Conservation (phyloP, 768 basidiomycete genomes). For the Rhodotorula diobovata region DNA sequence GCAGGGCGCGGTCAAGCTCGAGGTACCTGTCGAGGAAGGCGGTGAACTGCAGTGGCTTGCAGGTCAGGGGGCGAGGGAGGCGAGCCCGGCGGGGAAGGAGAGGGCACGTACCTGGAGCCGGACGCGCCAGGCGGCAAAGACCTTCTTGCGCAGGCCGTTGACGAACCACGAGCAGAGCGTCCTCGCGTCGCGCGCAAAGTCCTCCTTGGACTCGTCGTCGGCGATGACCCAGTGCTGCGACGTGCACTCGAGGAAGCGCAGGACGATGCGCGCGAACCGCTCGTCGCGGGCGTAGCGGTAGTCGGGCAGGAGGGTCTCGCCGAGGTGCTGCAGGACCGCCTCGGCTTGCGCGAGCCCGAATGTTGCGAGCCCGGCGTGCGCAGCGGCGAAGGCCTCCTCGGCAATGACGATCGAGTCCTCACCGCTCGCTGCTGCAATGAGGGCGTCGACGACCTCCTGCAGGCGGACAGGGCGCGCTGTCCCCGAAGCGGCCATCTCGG, state of each 20-base stretch:
- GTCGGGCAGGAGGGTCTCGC: slow-evolving; percentile 51
- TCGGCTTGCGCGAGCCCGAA: slow-evolving; percentile 57
- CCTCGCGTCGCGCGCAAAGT: slow-evolving; percentile 53
- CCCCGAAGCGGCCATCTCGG: slow-evolving; percentile 35
- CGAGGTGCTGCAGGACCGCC: slow-evolving; percentile 57
- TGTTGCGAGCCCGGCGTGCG: slow-evolving; percentile 57
- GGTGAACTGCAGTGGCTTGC: slow-evolving; percentile 48
- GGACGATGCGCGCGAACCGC: slow-evolving; percentile 54
- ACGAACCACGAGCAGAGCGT: slow-evolving; percentile 59
- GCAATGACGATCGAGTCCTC: slow-evolving; percentile 59
- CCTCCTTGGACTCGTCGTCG: slow-evolving; percentile 38
- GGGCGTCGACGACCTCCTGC: slow-evolving; percentile 40
- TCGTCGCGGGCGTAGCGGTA: slow-evolving; percentile 61
- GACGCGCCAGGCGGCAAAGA: slow-evolving; percentile 61
- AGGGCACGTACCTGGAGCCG: slow-evolving; percentile 47
- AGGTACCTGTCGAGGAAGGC: slow-evolving; percentile 67
- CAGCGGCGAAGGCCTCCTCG: slow-evolving; percentile 57
- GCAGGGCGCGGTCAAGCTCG: slow-evolving; percentile 56
- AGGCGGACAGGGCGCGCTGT: slow-evolving; percentile 37
- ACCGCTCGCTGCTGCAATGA: slow-evolving; percentile 47
- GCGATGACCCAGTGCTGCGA: slow-evolving; percentile 57
- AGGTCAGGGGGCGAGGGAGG: slow-evolving; percentile 47
- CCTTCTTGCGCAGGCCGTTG: slow-evolving; percentile 49
- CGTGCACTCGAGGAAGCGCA: slow-evolving; percentile 65
- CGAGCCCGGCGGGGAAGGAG: too few relatives aligned